Percentiles rank a stretch among this genome's conserved stretches.
phyloP scores from a whole-genome alignment of 2,329 filamentous ascomycete genomes.

The Pestalotiopsis sp. region DNA sequence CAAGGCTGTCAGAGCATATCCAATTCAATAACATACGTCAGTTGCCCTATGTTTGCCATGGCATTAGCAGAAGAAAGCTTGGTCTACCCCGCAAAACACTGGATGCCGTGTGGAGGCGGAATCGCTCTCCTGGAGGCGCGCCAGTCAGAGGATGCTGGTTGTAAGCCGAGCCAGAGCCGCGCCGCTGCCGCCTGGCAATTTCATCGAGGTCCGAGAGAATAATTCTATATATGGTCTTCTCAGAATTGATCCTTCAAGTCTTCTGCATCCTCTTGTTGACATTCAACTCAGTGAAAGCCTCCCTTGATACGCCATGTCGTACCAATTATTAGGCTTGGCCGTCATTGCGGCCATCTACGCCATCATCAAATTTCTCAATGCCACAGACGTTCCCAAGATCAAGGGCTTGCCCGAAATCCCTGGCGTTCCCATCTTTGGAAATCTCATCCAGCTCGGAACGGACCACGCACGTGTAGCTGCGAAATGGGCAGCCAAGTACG shows the following conservation, averaged over 20 bases:
- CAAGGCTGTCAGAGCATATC: too few species aligned
- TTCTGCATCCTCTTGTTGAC: neutral
- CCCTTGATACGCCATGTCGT: conserved; percentile 4
- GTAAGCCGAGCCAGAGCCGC: neutral
- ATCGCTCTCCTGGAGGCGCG: neutral
- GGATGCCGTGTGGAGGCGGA: conserved; percentile 1
- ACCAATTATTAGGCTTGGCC: conserved; percentile 8
- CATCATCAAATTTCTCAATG: conserved; percentile 7
- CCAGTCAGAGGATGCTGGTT: neutral
- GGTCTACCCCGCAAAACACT: conserved; percentile 1
- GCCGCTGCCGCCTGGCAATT: neutral
- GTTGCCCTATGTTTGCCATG: too few species aligned
- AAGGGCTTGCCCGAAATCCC: conserved; percentile 6
- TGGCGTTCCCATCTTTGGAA: conserved; percentile 8
- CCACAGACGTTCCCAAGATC: conserved; percentile 11
- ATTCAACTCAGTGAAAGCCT: neutral
- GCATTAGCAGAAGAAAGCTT: neutral
- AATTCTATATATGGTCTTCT: neutral
- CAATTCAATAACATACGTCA: too few species aligned
- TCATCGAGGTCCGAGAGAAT: neutral
- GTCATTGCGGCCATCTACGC: conserved; percentile 4
- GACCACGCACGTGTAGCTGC: conserved; percentile 8
- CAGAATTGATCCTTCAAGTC: neutral
- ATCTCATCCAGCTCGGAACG: conserved; percentile 7
- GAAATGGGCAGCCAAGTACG: conserved; percentile 10